phyloP scores from a whole-genome alignment of 2,329 filamentous ascomycete genomes.

The Colletotrichum sp. region DNA sequence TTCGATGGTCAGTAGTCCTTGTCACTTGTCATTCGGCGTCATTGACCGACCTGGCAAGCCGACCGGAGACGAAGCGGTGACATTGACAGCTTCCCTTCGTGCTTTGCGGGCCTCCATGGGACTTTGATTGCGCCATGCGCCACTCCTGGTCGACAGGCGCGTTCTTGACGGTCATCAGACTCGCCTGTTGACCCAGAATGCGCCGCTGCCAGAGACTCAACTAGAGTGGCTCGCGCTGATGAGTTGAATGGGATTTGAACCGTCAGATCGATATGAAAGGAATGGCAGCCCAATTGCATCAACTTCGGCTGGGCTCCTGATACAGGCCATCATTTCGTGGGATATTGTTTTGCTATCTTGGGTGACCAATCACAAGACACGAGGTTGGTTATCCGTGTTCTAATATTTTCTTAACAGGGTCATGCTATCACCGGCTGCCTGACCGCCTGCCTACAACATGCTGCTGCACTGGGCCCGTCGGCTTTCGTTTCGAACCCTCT shows the following conservation, averaged over 20 bases:
- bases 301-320: neutral
- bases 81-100: neutral
- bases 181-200: neutral
- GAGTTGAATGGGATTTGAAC: neutral
- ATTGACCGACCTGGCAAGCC: neutral
- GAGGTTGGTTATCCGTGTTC: neutral
- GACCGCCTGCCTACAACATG: neutral
- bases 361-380: neutral
- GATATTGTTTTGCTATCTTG: conserved; percentile 10
- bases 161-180: neutral
- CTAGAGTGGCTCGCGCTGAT: neutral
- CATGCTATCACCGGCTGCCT: neutral
- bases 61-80: neutral
- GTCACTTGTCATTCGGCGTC: neutral
- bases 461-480: neutral
- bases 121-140: conserved; percentile 1
- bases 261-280: neutral
- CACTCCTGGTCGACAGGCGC: neutral
- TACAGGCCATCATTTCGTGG: conserved; percentile 16
- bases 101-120: neutral
- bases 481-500: neutral
- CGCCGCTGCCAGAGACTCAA: neutral
- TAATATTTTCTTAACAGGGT: conserved; percentile 5
- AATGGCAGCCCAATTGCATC: neutral
- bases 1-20: neutral